Evolutionary conservation across 1,139 yeast genomes (phyloP), one percentile per base, ranked within the genome.

Genomic region (Lodderomyces orthopsilosis): DNA sequence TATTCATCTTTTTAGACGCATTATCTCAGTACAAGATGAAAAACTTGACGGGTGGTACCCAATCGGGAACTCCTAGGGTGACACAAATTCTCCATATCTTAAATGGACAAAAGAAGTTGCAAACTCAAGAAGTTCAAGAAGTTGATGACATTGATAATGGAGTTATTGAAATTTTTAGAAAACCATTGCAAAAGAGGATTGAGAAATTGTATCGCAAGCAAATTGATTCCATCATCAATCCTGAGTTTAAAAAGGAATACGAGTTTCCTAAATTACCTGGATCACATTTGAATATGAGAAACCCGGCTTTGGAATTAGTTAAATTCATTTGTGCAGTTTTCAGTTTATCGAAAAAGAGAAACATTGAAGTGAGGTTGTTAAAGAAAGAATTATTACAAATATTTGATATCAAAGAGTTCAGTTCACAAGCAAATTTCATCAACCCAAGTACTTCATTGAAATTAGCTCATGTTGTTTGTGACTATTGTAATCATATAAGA

Each of bases 381-480:
- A 75, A 96, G 47, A 81, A 87, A 49, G 93, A 86, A 46, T 65
- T 94, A 47, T 69, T 93, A 35, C 73, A 76, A 2, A 65, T 86
- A 4, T 79, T 94, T 53, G 95, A 89, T 35, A 75, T 91, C 39
- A 80, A 85, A 49, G 98, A 93, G 59, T 94, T 93, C 62, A 83
- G 90, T 52, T 75, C 75, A 8, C 89, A 83, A 45, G 90, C 94
- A 1, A 69, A 68, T n/a, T 91, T 91, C 62, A 63, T 61, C 34
- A 81, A 89, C 56, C 97, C 98, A 8, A 78, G 94, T 45, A 72
- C 85, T 0, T 77, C 88, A 0, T 70, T 93, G 49, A 68, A 74
- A 34, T 63, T 93, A 2, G 78, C 85, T 2, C 83, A 83, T 42
- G 75, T 89, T 4, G 71, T 86, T 12, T 93, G 98, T 67, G 86